A percentile compares a stretch with the other conserved stretches of the same genome.
phyloP scores from a whole-genome alignment of 1,284 basidiomycete genomes.

The Flammula alnicola region DNA sequence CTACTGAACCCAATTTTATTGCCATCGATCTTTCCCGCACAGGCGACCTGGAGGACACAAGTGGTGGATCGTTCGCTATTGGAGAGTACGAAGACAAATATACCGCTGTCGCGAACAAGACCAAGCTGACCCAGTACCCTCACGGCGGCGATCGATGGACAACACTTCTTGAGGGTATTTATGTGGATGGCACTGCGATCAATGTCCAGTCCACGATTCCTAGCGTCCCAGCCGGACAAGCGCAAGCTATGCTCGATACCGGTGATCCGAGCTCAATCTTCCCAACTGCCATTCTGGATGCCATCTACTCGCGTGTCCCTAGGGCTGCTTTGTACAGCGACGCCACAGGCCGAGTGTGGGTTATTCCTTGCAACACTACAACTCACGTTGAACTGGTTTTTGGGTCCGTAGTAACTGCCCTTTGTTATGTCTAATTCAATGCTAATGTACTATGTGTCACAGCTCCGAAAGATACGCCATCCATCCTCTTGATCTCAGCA shows the following conservation, averaged over 20 bases:
- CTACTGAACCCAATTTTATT: conserved; percentile 46
- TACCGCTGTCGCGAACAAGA: conserved; percentile 31
- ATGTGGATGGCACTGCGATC: conserved; percentile 33
- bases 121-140: conserved; percentile 40
- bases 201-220: conserved; percentile 31
- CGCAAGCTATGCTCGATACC: conserved; percentile 47
- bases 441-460: background rate
- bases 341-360: conserved; percentile 32
- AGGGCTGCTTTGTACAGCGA: conserved; percentile 37
- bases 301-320: conserved; percentile 42
- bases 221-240: conserved; percentile 34
- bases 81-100: conserved; percentile 47
- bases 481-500: conserved; percentile 51
- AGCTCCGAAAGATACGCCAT: conserved; percentile 44
- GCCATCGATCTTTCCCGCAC: conserved; percentile 47
- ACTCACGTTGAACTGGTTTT: conserved; percentile 46
- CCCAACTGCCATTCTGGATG: conserved; percentile 36
- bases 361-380: conserved; percentile 47
- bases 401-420: conserved; percentile 35
- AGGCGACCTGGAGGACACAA: conserved; percentile 39
- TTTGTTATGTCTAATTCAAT: background rate
- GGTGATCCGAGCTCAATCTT: conserved; percentile 43
- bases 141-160: conserved; percentile 43
- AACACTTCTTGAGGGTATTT: conserved; percentile 41
- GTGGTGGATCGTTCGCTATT: conserved; percentile 45